A percentile compares a stretch with the other conserved stretches of the same genome.
Conservation (phyloP, 495 filamentous ascomycete genomes). For the Xylaria cubensis region DNA sequence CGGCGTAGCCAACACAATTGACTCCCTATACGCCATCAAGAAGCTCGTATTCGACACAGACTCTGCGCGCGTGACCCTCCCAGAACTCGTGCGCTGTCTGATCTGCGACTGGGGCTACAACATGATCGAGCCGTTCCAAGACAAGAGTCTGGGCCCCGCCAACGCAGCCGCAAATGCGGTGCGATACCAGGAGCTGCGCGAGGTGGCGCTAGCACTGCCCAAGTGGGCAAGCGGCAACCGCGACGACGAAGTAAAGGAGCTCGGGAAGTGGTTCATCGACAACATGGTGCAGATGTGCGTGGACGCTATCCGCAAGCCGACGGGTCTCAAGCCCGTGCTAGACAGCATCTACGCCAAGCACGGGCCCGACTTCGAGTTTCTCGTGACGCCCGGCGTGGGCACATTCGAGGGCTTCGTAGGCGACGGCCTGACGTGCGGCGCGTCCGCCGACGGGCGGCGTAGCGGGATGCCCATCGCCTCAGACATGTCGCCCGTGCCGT, state of each 20-base stretch:
- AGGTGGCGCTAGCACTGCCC: conserved; percentile 18
- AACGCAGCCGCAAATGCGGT: conserved; percentile 28
- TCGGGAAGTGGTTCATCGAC: conserved; percentile 12
- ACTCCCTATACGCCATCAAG: conserved; percentile 27
- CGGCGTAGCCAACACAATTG: conserved; percentile 26
- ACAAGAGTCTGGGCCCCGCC: conserved; percentile 28
- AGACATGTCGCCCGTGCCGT: conserved; percentile 33
- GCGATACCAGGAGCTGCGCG: conserved; percentile 26
- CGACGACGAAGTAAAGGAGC: conserved; percentile 7
- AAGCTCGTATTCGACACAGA: conserved; percentile 19
- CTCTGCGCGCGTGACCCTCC: conserved; percentile 15
- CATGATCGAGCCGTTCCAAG: conserved; percentile 35
- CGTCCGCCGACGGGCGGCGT: conserved; percentile 34
- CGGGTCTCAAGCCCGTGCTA: not conserved
- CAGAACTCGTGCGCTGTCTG: conserved; percentile 20
- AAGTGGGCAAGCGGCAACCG: conserved; percentile 24
- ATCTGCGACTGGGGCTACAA: conserved; percentile 33
- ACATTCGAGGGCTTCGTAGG: conserved; percentile 37
- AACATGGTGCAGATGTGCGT: conserved; percentile 14
- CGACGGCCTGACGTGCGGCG: conserved; percentile 32
- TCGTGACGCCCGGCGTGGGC: conserved; percentile 34
- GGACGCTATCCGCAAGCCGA: conserved; percentile 6
- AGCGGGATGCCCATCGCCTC: conserved; percentile 36
- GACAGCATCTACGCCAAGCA: conserved; percentile 14
- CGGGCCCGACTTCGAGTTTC: conserved; percentile 31